Conservation (phyloP, 495 filamentous ascomycete species). For the Elasticomyces elasticus region DNA sequence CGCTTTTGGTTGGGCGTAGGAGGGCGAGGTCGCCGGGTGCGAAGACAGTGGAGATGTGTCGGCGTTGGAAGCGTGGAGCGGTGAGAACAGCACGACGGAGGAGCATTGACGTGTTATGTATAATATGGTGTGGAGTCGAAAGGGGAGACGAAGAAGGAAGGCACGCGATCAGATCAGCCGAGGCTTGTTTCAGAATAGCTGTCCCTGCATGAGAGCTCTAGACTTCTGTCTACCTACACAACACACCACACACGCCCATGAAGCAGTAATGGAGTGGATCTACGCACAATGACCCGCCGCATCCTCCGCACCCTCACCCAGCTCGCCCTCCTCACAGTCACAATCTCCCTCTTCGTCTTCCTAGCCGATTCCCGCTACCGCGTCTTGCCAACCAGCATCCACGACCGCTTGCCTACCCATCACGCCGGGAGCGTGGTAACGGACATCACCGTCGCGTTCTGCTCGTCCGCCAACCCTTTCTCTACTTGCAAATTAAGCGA, state of each 20-base stretch:
- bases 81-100: neutral
- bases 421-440: slow-evolving; percentile 56
- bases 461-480: slow-evolving; percentile 64
- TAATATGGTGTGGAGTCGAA: neutral
- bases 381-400: slow-evolving; percentile 41
- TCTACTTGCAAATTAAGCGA: slow-evolving; percentile 73
- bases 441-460: slow-evolving; percentile 75
- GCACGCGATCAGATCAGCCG: too few species aligned
- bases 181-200: too few species aligned
- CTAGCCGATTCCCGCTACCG: slow-evolving; percentile 36
- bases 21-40: slow-evolving; percentile 45
- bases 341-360: slow-evolving; percentile 48
- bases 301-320: slow-evolving; percentile 63
- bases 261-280: neutral
- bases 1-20: slow-evolving; percentile 37
- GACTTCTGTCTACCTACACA: too few species aligned
- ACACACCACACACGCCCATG: too few species aligned
- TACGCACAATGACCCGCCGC: slow-evolving; percentile 6
- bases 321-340: slow-evolving; percentile 53
- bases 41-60: slow-evolving; percentile 2
- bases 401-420: slow-evolving; percentile 45
- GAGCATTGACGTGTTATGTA: neutral
- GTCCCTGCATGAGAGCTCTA: too few species aligned
- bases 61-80: neutral
- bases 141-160: neutral